phyloP scores from a whole-genome alignment of 805 yeast species.

The Alloascoidea africana region DNA sequence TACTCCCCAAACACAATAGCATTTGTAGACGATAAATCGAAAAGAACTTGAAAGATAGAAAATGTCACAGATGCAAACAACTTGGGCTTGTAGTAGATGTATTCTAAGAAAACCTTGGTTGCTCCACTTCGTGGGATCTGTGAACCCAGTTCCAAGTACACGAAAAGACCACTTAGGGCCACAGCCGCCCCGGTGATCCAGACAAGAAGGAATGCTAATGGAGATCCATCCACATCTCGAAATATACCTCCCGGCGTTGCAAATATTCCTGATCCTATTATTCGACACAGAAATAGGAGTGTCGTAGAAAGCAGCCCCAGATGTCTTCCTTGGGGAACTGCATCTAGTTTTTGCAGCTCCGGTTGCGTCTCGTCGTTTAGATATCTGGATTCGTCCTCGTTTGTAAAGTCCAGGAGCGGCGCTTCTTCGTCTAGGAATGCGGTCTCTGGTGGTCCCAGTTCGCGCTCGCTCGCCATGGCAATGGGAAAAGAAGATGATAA shows the following conservation, averaged over 20 bases:
- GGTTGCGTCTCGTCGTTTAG: background rate
- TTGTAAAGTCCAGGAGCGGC: background rate
- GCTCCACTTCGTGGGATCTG: constrained; percentile 67
- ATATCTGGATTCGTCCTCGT: too few relatives aligned
- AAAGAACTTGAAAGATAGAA: constrained; percentile 28
- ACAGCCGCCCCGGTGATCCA: constrained; percentile 51
- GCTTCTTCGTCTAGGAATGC: background rate
- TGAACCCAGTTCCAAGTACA: constrained; percentile 57
- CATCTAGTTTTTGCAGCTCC: background rate
- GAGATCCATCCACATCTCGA: constrained; percentile 54
- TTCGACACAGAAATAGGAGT: constrained; percentile 19
- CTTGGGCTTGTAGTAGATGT: constrained; percentile 45
- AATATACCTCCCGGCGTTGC: constrained; percentile 56
- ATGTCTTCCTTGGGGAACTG: constrained; percentile 6
- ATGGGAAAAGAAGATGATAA: too few relatives aligned
- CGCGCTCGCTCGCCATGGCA: too few relatives aligned
- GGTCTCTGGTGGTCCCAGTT: too few relatives aligned
- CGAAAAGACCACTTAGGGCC: constrained; percentile 51
- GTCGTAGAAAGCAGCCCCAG: constrained; percentile 3
- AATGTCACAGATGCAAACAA: constrained; percentile 33
- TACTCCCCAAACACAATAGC: constrained; percentile 35
- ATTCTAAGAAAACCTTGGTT: constrained; percentile 55
- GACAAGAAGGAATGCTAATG: constrained; percentile 38
- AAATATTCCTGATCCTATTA: constrained; percentile 67
- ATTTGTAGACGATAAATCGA: constrained; percentile 28